A percentile compares a stretch with the other conserved stretches of the same genome.
phyloP scores from a whole-genome alignment of 306 rosid genomes.

The Benincasa hispida region DNA sequence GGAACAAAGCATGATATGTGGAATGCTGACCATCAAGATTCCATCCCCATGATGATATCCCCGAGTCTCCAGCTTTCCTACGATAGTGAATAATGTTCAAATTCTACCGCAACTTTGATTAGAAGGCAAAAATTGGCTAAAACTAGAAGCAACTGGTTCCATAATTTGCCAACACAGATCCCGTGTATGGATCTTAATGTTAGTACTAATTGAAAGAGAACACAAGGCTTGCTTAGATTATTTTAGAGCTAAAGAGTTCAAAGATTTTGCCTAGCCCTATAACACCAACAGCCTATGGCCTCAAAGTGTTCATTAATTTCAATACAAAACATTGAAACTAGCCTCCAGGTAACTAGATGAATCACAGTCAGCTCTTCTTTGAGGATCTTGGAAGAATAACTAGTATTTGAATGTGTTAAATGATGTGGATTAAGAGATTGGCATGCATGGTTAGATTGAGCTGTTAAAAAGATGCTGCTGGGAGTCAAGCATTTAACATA shows the following conservation, averaged over 20 bases:
- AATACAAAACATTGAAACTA: not conserved
- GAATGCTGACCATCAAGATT: conserved; percentile 92
- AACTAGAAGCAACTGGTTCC: not conserved
- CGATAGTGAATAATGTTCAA: conserved; percentile 10
- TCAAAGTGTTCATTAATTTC: not conserved
- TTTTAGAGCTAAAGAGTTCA: not conserved
- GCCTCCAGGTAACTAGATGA: not conserved
- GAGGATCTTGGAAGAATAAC: not conserved
- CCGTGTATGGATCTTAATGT: not conserved
- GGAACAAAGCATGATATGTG: conserved; percentile 97
- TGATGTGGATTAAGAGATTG: not conserved
- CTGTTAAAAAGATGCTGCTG: not conserved
- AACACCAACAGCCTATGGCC: not conserved
- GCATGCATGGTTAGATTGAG: not conserved
- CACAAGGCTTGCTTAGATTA: not conserved
- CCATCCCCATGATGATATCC: conserved; percentile 99
- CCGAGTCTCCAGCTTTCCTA: conserved; percentile 68
- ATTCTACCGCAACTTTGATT: not conserved
- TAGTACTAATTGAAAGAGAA: not conserved
- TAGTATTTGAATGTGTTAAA: not conserved
- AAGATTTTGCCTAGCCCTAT: not conserved
- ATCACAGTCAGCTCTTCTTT: not conserved
- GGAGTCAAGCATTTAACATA: not conserved
- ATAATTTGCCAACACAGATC: not conserved
- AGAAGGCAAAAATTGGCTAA: not conserved